Conservation (phyloP, 306 rosid genomes). For the Prunus mume region DNA sequence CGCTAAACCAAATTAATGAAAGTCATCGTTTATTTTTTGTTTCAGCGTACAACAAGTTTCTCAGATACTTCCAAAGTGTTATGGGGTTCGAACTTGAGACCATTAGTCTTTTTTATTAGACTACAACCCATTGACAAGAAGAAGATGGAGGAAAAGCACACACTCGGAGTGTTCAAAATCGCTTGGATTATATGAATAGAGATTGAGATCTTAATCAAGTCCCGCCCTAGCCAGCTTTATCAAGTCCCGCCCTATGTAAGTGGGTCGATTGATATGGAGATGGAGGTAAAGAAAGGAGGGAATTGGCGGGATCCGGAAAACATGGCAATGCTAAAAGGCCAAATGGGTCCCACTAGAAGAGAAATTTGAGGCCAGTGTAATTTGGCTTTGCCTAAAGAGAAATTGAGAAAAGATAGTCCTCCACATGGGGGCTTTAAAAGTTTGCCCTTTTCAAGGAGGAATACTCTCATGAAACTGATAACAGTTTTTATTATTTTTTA, state of each 20-base stretch:
- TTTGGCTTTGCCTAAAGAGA: slow-evolving; percentile 33
- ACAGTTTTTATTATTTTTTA: too few species aligned
- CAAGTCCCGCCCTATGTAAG: not conserved
- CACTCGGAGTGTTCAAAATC: not conserved
- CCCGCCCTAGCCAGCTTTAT: not conserved
- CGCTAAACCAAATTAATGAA: too few species aligned
- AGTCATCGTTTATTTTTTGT: too few species aligned
- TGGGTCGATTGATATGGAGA: not conserved
- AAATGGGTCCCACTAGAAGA: slow-evolving; percentile 54
- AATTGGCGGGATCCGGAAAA: slow-evolving; percentile 79
- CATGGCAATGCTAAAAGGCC: slow-evolving; percentile 31
- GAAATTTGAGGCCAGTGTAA: slow-evolving; percentile 49
- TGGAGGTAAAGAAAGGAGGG: slow-evolving; percentile 12
- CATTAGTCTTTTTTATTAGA: too few species aligned
- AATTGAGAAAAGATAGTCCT: slow-evolving; percentile 30
- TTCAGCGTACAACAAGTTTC: too few species aligned
- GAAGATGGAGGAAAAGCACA: too few species aligned
- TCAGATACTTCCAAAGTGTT: too few species aligned
- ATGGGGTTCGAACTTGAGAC: too few species aligned
- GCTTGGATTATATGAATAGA: not conserved
- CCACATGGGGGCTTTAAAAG: slow-evolving; percentile 61
- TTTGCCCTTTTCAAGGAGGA: slow-evolving; percentile 1
- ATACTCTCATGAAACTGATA: too few species aligned
- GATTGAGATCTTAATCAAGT: not conserved
- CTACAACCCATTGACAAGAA: too few species aligned